phyloP scores from a whole-genome alignment of 192 early-diverging fungal genomes.

The Backusella sp. region DNA sequence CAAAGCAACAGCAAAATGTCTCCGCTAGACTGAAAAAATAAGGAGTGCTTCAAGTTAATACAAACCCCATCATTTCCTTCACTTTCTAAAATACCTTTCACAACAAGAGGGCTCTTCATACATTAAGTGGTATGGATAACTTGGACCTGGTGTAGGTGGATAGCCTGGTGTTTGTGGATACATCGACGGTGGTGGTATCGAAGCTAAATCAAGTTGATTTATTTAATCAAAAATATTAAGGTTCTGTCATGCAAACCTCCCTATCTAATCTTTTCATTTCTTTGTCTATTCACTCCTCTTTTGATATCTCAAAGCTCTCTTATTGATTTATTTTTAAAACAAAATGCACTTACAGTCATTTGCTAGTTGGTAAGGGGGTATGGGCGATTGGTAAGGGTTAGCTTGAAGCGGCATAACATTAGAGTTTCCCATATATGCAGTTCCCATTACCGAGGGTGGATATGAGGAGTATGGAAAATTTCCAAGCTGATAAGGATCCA shows the following conservation, averaged over 20 bases:
- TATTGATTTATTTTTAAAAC: background rate
- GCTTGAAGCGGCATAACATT: background rate
- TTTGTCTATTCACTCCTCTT: background rate
- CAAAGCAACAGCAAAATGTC: slow-evolving; percentile 1
- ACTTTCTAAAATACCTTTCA: background rate
- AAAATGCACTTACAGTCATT: background rate
- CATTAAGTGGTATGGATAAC: background rate
- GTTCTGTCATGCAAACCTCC: background rate
- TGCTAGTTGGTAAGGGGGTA: background rate
- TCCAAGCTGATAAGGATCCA: slow-evolving; percentile 7
- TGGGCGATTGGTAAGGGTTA: background rate
- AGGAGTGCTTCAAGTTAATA: background rate
- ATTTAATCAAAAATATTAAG: background rate
- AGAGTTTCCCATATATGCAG: background rate
- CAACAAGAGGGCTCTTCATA: background rate
- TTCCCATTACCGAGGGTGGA: background rate
- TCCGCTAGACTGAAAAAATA: background rate
- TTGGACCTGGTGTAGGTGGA: background rate
- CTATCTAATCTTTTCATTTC: background rate
- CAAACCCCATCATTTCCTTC: background rate
- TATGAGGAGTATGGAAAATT: background rate
- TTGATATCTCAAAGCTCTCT: background rate
- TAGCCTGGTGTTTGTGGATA: background rate
- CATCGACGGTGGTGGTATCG: background rate
- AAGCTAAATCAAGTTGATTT: background rate